Evolutionary conservation across 805 yeast species (phyloP).

Genomic region (Barnettozyma salicaria): DNA sequence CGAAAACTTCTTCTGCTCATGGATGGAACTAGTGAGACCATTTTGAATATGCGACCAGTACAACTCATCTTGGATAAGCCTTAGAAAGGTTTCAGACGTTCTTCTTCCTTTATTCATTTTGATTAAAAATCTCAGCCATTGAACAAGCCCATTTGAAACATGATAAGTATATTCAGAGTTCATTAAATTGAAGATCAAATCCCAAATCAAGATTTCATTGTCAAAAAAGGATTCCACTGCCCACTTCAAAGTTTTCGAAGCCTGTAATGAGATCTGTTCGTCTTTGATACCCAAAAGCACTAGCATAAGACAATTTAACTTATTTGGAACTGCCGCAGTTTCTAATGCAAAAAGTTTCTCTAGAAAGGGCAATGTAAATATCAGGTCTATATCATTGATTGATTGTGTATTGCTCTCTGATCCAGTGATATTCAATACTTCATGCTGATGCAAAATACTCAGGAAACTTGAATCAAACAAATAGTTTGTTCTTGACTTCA

Average conservation of each 20-base stretch:
- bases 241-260: constrained; percentile 49
- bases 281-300: constrained; percentile 35
- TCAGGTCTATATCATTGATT: no score
- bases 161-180: constrained; percentile 27
- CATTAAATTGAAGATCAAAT: constrained; percentile 34
- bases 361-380: no score
- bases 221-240: constrained; percentile 28
- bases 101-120: constrained; percentile 13
- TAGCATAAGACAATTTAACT: constrained; percentile 28
- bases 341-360: constrained; percentile 17
- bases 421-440: no score
- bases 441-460: no score
- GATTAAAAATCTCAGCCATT: constrained; percentile 52
- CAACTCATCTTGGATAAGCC: constrained; percentile 11
- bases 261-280: constrained; percentile 30
- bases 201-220: constrained; percentile 36
- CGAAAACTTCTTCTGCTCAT: constrained; percentile 65
- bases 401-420: no score
- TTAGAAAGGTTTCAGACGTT: constrained; percentile 3
- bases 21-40: constrained; percentile 49
- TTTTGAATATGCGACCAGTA: constrained; percentile 57
- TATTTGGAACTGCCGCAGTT: constrained; percentile 1
- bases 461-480: no score
- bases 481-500: no score
- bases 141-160: constrained; percentile 39